phyloP scores from a whole-genome alignment of 2,329 filamentous ascomycete species.

The Sporothrix curviconia region DNA sequence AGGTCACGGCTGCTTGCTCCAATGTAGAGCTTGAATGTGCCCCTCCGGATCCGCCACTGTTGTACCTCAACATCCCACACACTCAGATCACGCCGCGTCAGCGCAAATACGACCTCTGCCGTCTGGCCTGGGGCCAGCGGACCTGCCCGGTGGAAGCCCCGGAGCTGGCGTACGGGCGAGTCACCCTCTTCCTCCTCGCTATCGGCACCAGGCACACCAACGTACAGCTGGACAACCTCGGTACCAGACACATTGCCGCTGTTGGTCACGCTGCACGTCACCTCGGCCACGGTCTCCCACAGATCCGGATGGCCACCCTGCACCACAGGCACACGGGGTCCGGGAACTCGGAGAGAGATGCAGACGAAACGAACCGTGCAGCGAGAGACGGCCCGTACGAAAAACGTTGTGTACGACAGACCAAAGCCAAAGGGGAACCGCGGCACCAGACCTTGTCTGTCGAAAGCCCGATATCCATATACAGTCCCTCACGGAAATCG shows the following conservation, averaged over 20 bases:
- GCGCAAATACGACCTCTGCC: conserved; percentile 40
- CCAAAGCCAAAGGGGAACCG: conserved; percentile 74
- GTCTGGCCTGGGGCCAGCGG: conserved; percentile 36
- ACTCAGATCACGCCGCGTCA: conserved; percentile 59
- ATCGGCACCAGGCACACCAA: conserved; percentile 20
- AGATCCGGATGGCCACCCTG: conserved; percentile 24
- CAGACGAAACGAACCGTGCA: conserved; percentile 50
- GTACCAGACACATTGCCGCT: conserved; percentile 27
- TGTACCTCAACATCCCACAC: conserved; percentile 57
- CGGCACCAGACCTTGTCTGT: conserved; percentile 55
- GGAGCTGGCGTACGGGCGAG: conserved; percentile 40
- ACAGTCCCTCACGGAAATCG: conserved; percentile 66
- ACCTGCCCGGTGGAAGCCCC: conserved; percentile 57
- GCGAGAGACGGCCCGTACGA: conserved; percentile 37
- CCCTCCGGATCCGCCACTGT: conserved; percentile 50
- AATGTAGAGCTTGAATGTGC: conserved; percentile 33
- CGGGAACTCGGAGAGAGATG: conserved; percentile 36
- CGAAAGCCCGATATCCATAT: conserved; percentile 72
- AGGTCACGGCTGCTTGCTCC: conserved; percentile 38
- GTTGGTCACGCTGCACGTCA: conserved; percentile 35
- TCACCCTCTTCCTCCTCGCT: not conserved
- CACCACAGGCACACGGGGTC: conserved; percentile 9
- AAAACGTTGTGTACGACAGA: conserved; percentile 69
- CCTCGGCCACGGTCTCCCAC: conserved; percentile 36
- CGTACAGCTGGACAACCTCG: conserved; percentile 23